A percentile compares a stretch with the other conserved stretches of the same genome.
Evolutionary conservation across 352 stramenopile species (phyloP).

Genomic region (Phytophthora fragariae): DNA sequence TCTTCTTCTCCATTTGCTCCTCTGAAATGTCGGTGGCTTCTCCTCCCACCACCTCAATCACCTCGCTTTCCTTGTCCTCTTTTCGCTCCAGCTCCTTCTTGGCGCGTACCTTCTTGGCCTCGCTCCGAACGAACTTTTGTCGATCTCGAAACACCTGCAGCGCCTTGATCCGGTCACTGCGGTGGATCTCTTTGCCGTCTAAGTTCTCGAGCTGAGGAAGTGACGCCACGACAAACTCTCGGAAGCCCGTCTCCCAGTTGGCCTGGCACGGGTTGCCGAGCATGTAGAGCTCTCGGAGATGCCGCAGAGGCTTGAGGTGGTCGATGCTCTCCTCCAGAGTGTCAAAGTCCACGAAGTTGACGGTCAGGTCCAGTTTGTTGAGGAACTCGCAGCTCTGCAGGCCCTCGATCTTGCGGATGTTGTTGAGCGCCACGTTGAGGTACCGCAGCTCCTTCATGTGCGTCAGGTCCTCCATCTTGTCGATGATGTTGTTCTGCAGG

Average conservation of each 20-base stretch:
- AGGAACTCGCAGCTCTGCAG: conserved; percentile 89
- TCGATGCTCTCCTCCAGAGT: conserved; percentile 87
- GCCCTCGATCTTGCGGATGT: conserved; percentile 92
- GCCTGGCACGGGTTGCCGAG: conserved; percentile 93
- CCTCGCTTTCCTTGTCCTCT: conserved; percentile 20
- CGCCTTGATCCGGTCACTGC: conserved; percentile 88
- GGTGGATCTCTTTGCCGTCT: conserved; percentile 92
- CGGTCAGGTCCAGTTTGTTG: conserved; percentile 94
- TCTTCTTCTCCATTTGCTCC: conserved; percentile 18
- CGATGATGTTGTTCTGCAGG: conserved; percentile 97
- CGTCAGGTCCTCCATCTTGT: conserved; percentile 92
- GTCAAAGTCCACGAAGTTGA: conserved; percentile 97
- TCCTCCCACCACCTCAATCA: conserved; percentile 50
- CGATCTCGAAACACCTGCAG: conserved; percentile 76
- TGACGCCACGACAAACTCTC: conserved; percentile 86
- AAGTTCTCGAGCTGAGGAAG: conserved; percentile 87
- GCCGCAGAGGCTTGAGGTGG: conserved; percentile 75
- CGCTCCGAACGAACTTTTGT: conserved; percentile 44
- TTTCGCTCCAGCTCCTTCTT: conserved; percentile 34
- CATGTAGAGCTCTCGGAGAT: conserved; percentile 95
- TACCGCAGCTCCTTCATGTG: conserved; percentile 95
- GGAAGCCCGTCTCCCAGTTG: conserved; percentile 76
- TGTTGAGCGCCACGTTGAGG: conserved; percentile 97
- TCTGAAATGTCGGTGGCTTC: conserved; percentile 54
- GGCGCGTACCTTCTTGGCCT: conserved; percentile 31